Conservation (phyloP, 306 rosid species). For the Lathyrus aphaca region DNA sequence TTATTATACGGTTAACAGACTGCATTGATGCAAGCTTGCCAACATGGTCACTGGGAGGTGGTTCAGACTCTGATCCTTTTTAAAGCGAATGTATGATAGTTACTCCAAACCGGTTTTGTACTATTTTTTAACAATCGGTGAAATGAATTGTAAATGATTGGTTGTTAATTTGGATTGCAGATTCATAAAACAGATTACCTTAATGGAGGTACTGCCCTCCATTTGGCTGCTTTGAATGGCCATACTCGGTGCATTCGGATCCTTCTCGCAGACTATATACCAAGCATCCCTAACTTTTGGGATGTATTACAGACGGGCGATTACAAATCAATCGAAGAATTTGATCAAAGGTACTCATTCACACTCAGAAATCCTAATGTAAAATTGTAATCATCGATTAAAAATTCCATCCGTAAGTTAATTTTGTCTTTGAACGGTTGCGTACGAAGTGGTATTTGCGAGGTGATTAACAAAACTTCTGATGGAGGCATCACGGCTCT, state of each 20-base stretch:
- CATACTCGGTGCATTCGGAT: conserved; percentile 88
- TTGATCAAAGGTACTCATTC: conserved; percentile 78
- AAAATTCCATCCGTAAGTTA: conserved; percentile 35
- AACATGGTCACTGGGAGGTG: conserved; percentile 97
- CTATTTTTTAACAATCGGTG: not conserved
- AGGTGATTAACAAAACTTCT: conserved; percentile 71
- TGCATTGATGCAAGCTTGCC: conserved; percentile 99
- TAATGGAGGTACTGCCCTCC: conserved; percentile 95
- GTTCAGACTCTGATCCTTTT: conserved; percentile 75
- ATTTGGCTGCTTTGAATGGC: conserved; percentile 92
- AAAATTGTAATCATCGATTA: conserved; percentile 13
- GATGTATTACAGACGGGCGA: conserved; percentile 47
- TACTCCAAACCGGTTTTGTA: conserved; percentile 21
- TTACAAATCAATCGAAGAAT: conserved; percentile 55
- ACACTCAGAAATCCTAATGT: conserved; percentile 32
- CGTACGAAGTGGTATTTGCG: conserved; percentile 58
- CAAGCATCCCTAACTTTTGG: conserved; percentile 76
- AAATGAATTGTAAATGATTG: conserved; percentile 29
- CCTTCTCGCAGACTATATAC: conserved; percentile 79
- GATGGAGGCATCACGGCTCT: conserved; percentile 98
- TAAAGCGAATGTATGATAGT: conserved; percentile 69
- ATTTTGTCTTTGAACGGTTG: conserved; percentile 39
- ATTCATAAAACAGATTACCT: conserved; percentile 87
- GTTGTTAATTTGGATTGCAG: conserved; percentile 52
- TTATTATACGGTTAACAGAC: conserved; percentile 61